A percentile compares a stretch with the other conserved stretches of the same genome.
Conservation (phyloP, 2,329 filamentous ascomycete species). For the Hymenoscyphus occultus region DNA sequence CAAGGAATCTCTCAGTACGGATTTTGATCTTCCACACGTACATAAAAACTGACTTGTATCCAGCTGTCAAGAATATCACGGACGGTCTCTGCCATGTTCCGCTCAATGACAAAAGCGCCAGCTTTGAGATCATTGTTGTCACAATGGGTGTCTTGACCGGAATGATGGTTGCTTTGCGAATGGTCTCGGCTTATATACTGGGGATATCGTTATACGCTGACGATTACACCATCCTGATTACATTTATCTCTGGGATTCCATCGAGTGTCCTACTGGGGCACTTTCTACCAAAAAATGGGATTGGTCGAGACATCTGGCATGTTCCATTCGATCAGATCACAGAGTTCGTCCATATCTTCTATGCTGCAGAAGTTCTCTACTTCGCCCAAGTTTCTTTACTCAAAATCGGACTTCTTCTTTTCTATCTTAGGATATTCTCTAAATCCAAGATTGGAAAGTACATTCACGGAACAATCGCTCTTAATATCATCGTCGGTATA, state of each 20-base stretch:
- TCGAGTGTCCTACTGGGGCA: conserved; percentile 36
- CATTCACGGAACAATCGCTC: conserved; percentile 43
- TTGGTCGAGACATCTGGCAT: conserved; percentile 25
- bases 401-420: conserved; percentile 52
- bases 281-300: conserved; percentile 39
- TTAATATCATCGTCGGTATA: conserved; percentile 41
- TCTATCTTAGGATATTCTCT: conserved; percentile 56
- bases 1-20: conserved; percentile 38
- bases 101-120: conserved; percentile 5
- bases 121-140: conserved; percentile 1
- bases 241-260: conserved; percentile 32
- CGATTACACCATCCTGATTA: conserved; percentile 38
- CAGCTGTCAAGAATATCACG: conserved; percentile 39
- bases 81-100: conserved; percentile 39
- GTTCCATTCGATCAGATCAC: conserved; percentile 19
- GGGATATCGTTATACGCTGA: conserved; percentile 36
- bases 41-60: not conserved
- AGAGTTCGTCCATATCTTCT: conserved; percentile 44
- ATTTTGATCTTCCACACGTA: not conserved
- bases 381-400: conserved; percentile 46
- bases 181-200: not conserved
- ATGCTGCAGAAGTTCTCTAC: conserved; percentile 45
- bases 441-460: conserved; percentile 38
- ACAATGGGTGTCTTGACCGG: conserved; percentile 30
- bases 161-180: conserved; percentile 23